These are phyloP conservation scores for Globisporangium apiculatum DNA, from an alignment of 352 stramenopile species.

Conservation along the genomic window DNA sequence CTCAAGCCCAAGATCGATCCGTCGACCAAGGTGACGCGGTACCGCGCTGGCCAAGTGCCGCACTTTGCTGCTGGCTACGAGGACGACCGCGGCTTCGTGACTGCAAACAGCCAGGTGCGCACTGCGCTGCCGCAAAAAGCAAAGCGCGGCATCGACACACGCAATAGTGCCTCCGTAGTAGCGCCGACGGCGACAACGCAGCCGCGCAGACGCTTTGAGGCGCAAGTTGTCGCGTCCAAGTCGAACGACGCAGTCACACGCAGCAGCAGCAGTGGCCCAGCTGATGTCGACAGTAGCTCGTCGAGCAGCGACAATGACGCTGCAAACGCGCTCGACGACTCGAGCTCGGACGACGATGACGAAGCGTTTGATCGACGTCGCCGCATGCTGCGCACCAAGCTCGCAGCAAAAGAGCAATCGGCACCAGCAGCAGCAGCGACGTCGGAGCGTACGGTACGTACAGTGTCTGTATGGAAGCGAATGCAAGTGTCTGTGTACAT, in stretches of 20 bases:
- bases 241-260: slow-evolving; percentile 1
- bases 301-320: slow-evolving; percentile 30
- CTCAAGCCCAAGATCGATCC: slow-evolving; percentile 76
- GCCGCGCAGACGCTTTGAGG: slow-evolving; percentile 48
- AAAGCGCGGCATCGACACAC: not conserved
- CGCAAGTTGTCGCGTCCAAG: slow-evolving; percentile 30
- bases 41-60: slow-evolving; percentile 76
- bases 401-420: slow-evolving; percentile 26
- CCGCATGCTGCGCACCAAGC: slow-evolving; percentile 49
- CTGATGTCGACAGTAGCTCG: slow-evolving; percentile 14
- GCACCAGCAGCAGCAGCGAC: slow-evolving; percentile 7
- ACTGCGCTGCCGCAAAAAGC: slow-evolving; percentile 10
- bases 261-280: not conserved
- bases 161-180: slow-evolving; percentile 1
- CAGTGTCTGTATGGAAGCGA: not conserved
- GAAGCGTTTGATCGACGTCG: slow-evolving; percentile 63
- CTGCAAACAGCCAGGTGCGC: slow-evolving; percentile 60
- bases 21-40: slow-evolving; percentile 76
- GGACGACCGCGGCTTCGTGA: slow-evolving; percentile 74
- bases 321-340: slow-evolving; percentile 57
- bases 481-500: too few species aligned
- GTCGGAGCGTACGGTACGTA: slow-evolving; percentile 2
- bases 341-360: slow-evolving; percentile 70
- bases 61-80: slow-evolving; percentile 69
- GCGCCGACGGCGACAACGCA: slow-evolving; percentile 3